phyloP scores from a whole-genome alignment of 23 red algal genomes.

The Pyropia yezoensis region DNA sequence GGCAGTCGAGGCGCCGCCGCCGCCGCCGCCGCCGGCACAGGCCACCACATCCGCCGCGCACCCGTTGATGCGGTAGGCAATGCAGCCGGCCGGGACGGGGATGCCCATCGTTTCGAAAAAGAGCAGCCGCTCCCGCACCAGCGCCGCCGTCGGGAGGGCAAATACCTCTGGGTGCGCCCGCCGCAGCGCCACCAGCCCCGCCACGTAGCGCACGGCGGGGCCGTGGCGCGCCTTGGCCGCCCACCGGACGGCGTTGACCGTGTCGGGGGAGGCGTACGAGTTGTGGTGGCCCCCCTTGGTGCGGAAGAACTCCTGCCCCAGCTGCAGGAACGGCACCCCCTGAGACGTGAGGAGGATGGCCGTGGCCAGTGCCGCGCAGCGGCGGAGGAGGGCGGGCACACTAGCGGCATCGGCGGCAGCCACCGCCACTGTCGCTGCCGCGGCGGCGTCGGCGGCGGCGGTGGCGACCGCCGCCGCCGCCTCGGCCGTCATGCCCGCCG shows the following conservation, averaged over 20 bases:
- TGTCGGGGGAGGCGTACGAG: slow-evolving; percentile 62
- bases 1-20: too few relatives aligned
- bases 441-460: too few relatives aligned
- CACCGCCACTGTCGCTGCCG: too few relatives aligned
- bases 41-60: slow-evolving; percentile 12
- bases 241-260: slow-evolving; percentile 78
- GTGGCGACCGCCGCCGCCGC: too few relatives aligned
- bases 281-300: slow-evolving; percentile 84
- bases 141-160: slow-evolving; percentile 29
- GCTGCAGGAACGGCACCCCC: slow-evolving; percentile 71
- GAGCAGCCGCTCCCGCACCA: slow-evolving; percentile 38
- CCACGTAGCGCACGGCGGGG: slow-evolving; percentile 37
- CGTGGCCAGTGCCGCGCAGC: slow-evolving; percentile 54
- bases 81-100: slow-evolving; percentile 39
- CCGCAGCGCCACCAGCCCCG: slow-evolving; percentile 55
- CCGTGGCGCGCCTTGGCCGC: slow-evolving; percentile 28
- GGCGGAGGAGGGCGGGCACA: background rate
- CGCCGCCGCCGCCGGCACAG: too few relatives aligned
- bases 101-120: slow-evolving; percentile 77
- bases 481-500: too few relatives aligned
- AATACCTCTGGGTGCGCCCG: slow-evolving; percentile 71
- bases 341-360: slow-evolving; percentile 67
- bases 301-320: slow-evolving; percentile 77
- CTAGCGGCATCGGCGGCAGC: too few relatives aligned
- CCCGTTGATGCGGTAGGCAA: slow-evolving; percentile 61